These are phyloP conservation scores for Trametes cingulata DNA, from an alignment of 768 basidiomycete species.

Conservation along the genomic window DNA sequence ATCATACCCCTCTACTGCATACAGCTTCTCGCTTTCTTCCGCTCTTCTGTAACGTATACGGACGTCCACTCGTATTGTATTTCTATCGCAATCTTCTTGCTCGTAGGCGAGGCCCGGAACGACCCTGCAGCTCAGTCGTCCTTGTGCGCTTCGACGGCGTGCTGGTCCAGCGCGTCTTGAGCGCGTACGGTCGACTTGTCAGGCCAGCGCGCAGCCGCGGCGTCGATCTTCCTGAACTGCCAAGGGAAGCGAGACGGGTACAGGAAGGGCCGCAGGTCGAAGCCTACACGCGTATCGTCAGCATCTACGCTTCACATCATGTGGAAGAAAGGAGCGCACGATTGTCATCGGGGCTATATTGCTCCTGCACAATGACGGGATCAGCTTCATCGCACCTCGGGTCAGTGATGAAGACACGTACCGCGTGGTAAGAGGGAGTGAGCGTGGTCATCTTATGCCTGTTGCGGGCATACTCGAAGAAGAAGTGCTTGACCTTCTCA, in stretches of 20 bases:
- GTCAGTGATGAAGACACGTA: conserved; percentile 39
- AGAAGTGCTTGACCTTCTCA: conserved; percentile 96
- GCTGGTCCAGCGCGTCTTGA: conserved; percentile 25
- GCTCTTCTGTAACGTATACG: conserved; percentile 9
- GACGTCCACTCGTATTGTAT: conserved; percentile 5
- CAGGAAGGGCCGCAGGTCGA: conserved; percentile 94
- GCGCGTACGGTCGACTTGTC: conserved; percentile 52
- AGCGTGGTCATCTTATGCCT: conserved; percentile 98
- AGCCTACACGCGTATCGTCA: conserved; percentile 52
- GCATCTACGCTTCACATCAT: conserved; percentile 16
- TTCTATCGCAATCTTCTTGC: neutral
- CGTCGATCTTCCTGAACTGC: conserved; percentile 97
- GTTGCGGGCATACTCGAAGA: conserved; percentile 95
- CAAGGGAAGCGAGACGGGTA: conserved; percentile 94
- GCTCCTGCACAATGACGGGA: conserved; percentile 61
- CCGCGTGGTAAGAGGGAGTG: conserved; percentile 93
- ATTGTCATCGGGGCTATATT: conserved; percentile 96
- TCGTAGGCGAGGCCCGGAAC: too few species aligned
- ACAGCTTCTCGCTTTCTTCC: conserved; percentile 5
- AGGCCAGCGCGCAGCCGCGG: conserved; percentile 73
- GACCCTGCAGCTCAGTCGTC: neutral
- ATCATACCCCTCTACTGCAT: conserved; percentile 11
- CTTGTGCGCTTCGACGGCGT: neutral
- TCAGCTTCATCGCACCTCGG: neutral
- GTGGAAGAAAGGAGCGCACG: conserved; percentile 48